These are phyloP conservation scores for Dillenia turbinata DNA, from an alignment of 164 flowering plant species.

Conservation along the genomic window DNA sequence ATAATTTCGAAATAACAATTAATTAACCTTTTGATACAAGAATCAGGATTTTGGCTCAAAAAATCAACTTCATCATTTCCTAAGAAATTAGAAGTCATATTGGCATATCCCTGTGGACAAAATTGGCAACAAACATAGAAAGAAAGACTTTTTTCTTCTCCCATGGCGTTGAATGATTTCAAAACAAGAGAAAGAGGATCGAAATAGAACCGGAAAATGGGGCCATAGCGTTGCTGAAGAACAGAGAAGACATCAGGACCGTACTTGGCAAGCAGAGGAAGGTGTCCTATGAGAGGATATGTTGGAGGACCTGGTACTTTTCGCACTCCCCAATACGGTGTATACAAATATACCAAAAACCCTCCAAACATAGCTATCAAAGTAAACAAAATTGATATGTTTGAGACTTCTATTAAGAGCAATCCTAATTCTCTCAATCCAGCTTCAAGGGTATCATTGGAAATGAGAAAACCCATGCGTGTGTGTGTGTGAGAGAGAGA, in stretches of 20 bases:
- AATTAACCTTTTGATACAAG: too few species aligned
- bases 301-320: conserved; percentile 86
- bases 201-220: conserved; percentile 65
- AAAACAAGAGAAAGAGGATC: background rate
- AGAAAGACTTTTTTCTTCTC: too few species aligned
- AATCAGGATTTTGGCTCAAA: too few species aligned
- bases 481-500: too few species aligned
- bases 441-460: too few species aligned
- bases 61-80: too few species aligned
- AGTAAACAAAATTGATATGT: conserved; percentile 27
- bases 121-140: too few species aligned
- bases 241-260: conserved; percentile 84
- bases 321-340: conserved; percentile 81
- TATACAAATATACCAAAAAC: conserved; percentile 49
- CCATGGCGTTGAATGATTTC: background rate
- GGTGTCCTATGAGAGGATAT: conserved; percentile 76
- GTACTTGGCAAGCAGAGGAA: conserved; percentile 76
- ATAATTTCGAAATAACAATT: too few species aligned
- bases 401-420: conserved; percentile 6
- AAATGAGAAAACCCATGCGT: too few species aligned
- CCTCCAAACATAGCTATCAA: conserved; percentile 29
- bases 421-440: conserved; percentile 7
- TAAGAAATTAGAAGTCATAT: too few species aligned
- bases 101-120: too few species aligned
- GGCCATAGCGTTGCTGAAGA: conserved; percentile 78